Evolutionary conservation across 208 protist genomes (phyloP), one percentile per base, ranked within the genome.

Genomic region (Trypanosoma conorhini): DNA sequence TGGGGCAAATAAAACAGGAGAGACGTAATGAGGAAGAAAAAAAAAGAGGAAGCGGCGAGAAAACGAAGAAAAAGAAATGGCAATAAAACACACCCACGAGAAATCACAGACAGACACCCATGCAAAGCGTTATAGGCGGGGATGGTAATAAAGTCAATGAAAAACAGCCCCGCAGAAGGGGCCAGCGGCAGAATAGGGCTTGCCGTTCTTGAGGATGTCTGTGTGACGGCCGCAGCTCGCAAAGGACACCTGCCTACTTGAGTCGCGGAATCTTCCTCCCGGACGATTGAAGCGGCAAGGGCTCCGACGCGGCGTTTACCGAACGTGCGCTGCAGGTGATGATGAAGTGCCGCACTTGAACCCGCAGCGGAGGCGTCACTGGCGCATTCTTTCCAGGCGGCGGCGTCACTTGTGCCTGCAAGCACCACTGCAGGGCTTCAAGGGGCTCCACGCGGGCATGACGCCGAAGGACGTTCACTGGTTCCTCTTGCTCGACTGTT

Each of bases 241-340:
- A 19, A 46, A 12, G 26, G 0, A 42, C 31, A 56, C 44, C 8
- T 62, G 17, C 22, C 46, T 72, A 72, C 42, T 48, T 63, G 38
- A 62, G 59, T 54, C 40, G 60, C 42, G 51, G 60, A 13, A 28
- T 9, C 12, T 22, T 0, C 40, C 50, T 44, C 40, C 60, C n/a
- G 46, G 21, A 12, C 26, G 13, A 31, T 5, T 15, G 24, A 50
- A 62, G 33, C 24, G 4, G 50, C 5, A 24, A 57, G 48, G 61
- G 31, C 38, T 50, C 5, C 44, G 38, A 44, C 9, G 61, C 21
- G 17, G 74, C 70, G 40, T 92, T 93, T 50, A 93, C 83, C 42
- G 81, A 85, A 31, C 90, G 83, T 9, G 77, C 54, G 64, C 87
- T 92, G 75, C 87, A 93, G 0, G 90, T 95, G 31, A 95, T 64